Conservation (phyloP, 805 yeast species). For the Barnettozyma siamensis region DNA sequence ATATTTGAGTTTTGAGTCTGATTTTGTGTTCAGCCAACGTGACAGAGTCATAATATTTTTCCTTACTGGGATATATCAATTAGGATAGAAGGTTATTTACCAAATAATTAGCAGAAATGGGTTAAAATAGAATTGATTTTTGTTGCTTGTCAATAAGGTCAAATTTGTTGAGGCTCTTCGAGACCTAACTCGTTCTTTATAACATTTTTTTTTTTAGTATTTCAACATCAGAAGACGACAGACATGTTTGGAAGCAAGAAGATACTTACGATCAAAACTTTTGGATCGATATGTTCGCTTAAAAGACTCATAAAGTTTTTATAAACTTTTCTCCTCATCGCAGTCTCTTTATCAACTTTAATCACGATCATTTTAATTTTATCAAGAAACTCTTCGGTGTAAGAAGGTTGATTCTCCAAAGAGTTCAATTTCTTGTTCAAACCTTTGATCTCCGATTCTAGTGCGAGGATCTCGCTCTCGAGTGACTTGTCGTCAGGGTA, state of each 20-base stretch:
- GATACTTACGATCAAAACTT: conserved; percentile 13
- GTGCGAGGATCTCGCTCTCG: not conserved
- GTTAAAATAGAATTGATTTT: too few species aligned
- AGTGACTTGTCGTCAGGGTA: conserved; percentile 14
- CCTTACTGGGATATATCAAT: too few species aligned
- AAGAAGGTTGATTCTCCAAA: conserved; percentile 2
- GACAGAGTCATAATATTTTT: too few species aligned
- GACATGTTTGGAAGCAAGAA: too few species aligned
- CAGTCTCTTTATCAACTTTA: conserved; percentile 11
- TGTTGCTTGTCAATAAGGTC: too few species aligned
- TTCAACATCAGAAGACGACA: too few species aligned
- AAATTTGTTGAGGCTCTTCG: conserved; percentile 11
- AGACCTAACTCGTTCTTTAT: conserved; percentile 16
- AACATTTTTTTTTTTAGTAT: too few species aligned
- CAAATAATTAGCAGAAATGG: too few species aligned
- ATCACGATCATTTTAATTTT: conserved; percentile 1
- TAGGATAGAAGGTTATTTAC: too few species aligned
- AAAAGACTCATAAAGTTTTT: conserved; percentile 13
- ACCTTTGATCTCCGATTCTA: conserved; percentile 3
- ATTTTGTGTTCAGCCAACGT: too few species aligned
- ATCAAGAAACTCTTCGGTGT: conserved; percentile 9
- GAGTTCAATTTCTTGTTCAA: conserved; percentile 6
- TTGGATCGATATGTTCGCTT: conserved; percentile 19
- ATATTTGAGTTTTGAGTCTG: too few species aligned
- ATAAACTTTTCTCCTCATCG: conserved; percentile 16